phyloP scores from a whole-genome alignment of 345 rosid genomes.

The Carallia brachiata region DNA sequence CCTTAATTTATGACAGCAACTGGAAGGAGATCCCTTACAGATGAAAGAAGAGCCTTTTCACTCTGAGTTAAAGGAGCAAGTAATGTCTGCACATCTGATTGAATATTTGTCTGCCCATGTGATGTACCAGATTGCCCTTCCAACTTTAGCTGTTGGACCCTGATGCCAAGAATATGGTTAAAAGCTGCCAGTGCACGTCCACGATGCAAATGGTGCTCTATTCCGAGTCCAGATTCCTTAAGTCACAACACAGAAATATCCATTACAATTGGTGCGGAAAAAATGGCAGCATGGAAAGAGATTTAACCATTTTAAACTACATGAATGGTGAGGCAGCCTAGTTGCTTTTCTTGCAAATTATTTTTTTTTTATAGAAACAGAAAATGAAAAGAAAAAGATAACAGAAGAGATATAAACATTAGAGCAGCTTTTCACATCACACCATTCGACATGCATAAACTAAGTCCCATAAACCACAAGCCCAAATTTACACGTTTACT shows the following conservation, averaged over 20 bases:
- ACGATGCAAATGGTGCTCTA: conserved; percentile 94
- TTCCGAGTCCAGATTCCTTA: conserved; percentile 82
- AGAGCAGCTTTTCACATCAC: neutral
- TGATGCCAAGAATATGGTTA: conserved; percentile 66
- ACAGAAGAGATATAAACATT: neutral
- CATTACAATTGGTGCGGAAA: neutral
- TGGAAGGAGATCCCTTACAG: conserved; percentile 50
- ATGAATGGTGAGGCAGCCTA: neutral
- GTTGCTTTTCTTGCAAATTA: neutral
- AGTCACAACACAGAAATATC: neutral
- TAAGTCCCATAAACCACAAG: neutral
- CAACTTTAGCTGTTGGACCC: conserved; percentile 65
- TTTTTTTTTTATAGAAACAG: neutral
- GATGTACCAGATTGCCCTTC: conserved; percentile 53
- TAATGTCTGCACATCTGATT: conserved; percentile 83
- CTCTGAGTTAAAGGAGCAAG: conserved; percentile 65
- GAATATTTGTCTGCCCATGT: conserved; percentile 66
- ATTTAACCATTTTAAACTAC: neutral
- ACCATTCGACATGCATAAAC: neutral
- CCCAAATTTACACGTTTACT: neutral
- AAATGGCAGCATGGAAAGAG: neutral
- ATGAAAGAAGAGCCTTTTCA: conserved; percentile 75
- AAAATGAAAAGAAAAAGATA: neutral
- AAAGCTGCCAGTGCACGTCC: conserved; percentile 97
- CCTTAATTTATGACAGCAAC: neutral